Evolutionary conservation across 192 early-diverging fungal species (phyloP), one percentile per base, ranked within the genome.

Genomic region (Spinellus fusiger): DNA sequence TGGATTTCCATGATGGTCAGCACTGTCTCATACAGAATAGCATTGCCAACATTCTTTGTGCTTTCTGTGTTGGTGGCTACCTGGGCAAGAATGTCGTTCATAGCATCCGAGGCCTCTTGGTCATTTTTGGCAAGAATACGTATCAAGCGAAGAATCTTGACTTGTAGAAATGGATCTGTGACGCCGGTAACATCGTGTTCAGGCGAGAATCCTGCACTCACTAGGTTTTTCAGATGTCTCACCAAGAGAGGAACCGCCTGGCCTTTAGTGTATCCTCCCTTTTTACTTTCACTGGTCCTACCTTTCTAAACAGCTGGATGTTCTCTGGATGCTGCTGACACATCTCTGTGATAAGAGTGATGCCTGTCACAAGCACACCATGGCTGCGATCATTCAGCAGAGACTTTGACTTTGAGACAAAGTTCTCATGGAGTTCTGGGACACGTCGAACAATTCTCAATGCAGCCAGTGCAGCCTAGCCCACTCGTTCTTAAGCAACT

Each of bases 81-180:
- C 74, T 94, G 94, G 31, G 97, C 94, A 32, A 99, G 79, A 54
- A 96, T 87, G 59, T 99, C 97, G 76, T 98, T 99, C 89, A 96
- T 92, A 6, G 87, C 78, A 62, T 99, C 97, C 33, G 87, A 86
- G 27, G 88, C 88, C 50, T 81, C 81, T 5, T 83, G 80, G 61
- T 95, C 90, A 62, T 86, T 81, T 49, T 85, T 79, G n/a, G 87
- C 92, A 29, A 96, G 78, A 52, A 95, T 83, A 28, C 96, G 80
- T 66, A 99, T 78, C 40, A 99, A 77, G 2, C 93, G 83, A 47
- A 99, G 71, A 26, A 95, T 84, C 63, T 93, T 93, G 40, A 98
- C 92, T 72, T 98, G 95, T 47, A 99, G 73, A 77, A 98, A 99
- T 31, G 97, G 97, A 71, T 99, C 94, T n/a, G 89, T 91, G 37